Conservation (phyloP, 169 alveolate species). For the Eimeria necatrix region DNA sequence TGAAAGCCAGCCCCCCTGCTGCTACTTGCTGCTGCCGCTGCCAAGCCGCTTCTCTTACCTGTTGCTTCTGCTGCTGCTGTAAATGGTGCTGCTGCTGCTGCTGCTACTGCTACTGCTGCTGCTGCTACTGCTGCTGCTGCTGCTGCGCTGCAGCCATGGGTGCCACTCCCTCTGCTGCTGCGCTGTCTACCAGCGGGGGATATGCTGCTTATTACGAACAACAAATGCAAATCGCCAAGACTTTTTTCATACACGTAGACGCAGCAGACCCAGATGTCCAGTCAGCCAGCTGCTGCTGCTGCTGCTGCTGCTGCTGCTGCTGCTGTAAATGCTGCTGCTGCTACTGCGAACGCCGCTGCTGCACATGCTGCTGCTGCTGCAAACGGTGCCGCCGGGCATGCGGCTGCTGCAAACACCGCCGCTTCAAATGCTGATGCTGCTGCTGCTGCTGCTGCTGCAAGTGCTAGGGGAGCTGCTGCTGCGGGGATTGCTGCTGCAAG, state of each 20-base stretch:
- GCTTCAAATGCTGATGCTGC: too few relatives aligned
- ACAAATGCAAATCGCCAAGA: background rate
- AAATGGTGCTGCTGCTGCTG: conserved; percentile 39
- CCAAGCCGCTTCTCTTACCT: too few relatives aligned
- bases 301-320: conserved; percentile 28
- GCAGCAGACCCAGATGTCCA: background rate
- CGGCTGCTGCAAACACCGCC: background rate
- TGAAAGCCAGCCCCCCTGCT: background rate
- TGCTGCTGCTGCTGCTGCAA: too few relatives aligned
- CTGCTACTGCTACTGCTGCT: conserved; percentile 20
- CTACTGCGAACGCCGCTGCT: conserved; percentile 19
- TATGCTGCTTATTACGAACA: background rate
- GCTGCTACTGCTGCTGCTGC: background rate
- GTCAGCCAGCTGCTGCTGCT: background rate
- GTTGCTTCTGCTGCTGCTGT: too few relatives aligned
- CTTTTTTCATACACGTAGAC: background rate
- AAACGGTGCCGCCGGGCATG: background rate
- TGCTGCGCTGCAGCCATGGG: background rate
- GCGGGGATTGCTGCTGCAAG: background rate
- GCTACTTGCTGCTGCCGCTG: too few relatives aligned
- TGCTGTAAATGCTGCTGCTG: background rate
- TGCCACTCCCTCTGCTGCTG: background rate
- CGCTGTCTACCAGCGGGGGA: background rate
- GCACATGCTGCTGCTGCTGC: background rate
- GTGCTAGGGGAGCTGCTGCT: too few relatives aligned